Evolutionary conservation across 106 monocot species (phyloP).

Genomic region (Allium fistulosum): DNA sequence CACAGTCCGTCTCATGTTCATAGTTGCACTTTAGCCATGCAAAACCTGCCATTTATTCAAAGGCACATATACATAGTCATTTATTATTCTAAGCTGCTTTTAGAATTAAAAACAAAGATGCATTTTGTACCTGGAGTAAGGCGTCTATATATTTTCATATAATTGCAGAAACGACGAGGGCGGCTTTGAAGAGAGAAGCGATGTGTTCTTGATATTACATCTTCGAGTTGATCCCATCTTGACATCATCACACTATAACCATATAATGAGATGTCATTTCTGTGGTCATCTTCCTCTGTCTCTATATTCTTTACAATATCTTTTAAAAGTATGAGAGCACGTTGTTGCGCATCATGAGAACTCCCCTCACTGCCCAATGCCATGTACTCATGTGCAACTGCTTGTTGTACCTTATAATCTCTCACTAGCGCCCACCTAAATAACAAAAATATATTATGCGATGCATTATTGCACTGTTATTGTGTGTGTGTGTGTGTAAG

Average conservation of each 20-base stretch:
- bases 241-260: slow-evolving; percentile 26
- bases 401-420: slow-evolving; percentile 35
- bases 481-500: too few relatives aligned
- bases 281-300: not conserved
- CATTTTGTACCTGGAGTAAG: slow-evolving; percentile 40
- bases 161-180: slow-evolving; percentile 46
- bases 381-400: slow-evolving; percentile 14
- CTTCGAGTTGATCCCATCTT: slow-evolving; percentile 43
- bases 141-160: slow-evolving; percentile 40
- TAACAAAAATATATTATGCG: not conserved
- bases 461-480: too few relatives aligned
- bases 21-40: too few relatives aligned
- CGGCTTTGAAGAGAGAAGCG: slow-evolving; percentile 64
- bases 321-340: slow-evolving; percentile 54
- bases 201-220: slow-evolving; percentile 34
- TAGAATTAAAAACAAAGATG: too few relatives aligned
- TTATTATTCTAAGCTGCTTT: too few relatives aligned
- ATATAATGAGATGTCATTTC: slow-evolving; percentile 45
- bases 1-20: too few relatives aligned
- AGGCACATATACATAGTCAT: too few relatives aligned
- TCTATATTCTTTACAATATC: slow-evolving; percentile 31
- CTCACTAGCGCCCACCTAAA: slow-evolving; percentile 67
- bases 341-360: slow-evolving; percentile 59
- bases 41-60: too few relatives aligned
- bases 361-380: slow-evolving; percentile 25